Evolutionary conservation across 768 basidiomycete species (phyloP).

Genomic region (Amanita thiersii): DNA sequence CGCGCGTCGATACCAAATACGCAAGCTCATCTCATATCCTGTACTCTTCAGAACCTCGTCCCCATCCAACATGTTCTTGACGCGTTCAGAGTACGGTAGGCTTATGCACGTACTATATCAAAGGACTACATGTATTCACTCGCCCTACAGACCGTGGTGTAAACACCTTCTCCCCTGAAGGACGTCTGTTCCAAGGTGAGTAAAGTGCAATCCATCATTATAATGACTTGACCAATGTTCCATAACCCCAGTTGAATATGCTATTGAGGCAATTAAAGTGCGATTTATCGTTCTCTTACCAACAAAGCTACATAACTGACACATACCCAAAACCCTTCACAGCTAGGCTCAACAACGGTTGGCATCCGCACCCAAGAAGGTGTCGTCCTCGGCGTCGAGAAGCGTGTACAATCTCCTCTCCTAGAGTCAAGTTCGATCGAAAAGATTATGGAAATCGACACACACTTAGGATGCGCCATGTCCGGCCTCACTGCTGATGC

Average conservation of each 20-base stretch:
- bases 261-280: conserved; percentile 98
- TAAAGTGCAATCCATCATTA: conserved; percentile 7
- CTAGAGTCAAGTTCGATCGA: conserved; percentile 95
- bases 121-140: background rate
- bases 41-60: conserved; percentile 17
- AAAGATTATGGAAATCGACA: conserved; percentile 99
- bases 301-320: background rate
- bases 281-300: conserved; percentile 5
- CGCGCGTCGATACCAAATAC: conserved; percentile 34
- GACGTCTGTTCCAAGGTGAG: conserved; percentile 95
- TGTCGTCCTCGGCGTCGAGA: conserved; percentile 93
- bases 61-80: conserved; percentile 67
- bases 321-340: conserved; percentile 10
- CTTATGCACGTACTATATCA: conserved; percentile 6
- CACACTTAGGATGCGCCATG: conserved; percentile 96
- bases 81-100: conserved; percentile 90
- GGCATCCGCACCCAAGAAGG: conserved; percentile 89
- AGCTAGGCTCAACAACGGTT: conserved; percentile 98
- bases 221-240: conserved; percentile 12
- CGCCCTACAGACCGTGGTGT: conserved; percentile 77
- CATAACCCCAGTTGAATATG: conserved; percentile 79
- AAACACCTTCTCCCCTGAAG: conserved; percentile 98
- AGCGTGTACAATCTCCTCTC: conserved; percentile 94
- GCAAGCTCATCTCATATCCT: conserved; percentile 17
- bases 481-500: conserved; percentile 96